phyloP scores from a whole-genome alignment of 306 rosid genomes.

The Rosa persica region DNA sequence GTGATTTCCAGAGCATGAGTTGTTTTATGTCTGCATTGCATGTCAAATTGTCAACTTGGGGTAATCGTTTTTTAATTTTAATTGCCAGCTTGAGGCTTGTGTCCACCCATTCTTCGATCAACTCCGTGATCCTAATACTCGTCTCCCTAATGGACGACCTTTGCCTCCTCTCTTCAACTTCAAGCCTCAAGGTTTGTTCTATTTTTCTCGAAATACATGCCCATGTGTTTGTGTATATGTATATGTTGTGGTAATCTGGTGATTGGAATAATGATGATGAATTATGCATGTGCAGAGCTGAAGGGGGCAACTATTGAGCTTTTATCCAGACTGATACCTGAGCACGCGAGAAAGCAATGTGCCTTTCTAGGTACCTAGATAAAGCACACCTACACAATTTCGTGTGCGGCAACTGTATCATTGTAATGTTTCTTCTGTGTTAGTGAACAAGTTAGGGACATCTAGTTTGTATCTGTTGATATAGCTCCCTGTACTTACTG shows the following conservation, averaged over 20 bases:
- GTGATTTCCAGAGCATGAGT: background rate
- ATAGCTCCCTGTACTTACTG: background rate
- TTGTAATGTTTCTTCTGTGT: background rate
- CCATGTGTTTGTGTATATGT: background rate
- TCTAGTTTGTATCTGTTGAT: conserved; percentile 1
- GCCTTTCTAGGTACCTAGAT: conserved; percentile 43
- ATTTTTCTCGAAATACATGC: background rate
- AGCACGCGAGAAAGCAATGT: conserved; percentile 66
- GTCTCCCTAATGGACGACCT: conserved; percentile 61
- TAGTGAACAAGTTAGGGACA: conserved; percentile 11
- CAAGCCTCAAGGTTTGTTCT: conserved; percentile 56
- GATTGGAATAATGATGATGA: background rate
- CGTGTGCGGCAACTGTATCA: background rate
- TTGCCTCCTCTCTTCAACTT: conserved; percentile 70
- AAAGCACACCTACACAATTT: background rate
- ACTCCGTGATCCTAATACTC: conserved; percentile 60
- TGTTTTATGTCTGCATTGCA: background rate
- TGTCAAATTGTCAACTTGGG: background rate
- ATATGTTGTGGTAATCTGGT: background rate
- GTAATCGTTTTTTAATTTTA: background rate
- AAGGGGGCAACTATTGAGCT: conserved; percentile 62
- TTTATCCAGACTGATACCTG: conserved; percentile 54
- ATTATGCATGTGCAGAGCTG: conserved; percentile 39
- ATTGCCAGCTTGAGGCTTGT: conserved; percentile 53
- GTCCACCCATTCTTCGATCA: conserved; percentile 64